phyloP scores from a whole-genome alignment of 2,329 filamentous ascomycete genomes.

The Calonectria naviculata region DNA sequence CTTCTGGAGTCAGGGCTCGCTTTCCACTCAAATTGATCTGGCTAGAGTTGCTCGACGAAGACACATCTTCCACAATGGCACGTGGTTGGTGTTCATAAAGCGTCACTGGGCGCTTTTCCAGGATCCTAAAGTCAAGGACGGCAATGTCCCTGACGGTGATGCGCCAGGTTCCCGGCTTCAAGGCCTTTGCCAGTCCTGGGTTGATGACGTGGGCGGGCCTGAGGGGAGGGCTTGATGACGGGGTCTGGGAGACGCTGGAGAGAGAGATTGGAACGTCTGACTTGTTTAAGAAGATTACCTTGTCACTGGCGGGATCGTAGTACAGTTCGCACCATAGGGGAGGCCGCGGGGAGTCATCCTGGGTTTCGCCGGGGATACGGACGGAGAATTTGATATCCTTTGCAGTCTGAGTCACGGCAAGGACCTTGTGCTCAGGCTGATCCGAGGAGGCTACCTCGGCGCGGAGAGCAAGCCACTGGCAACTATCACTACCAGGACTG shows the following conservation, averaged over 20 bases:
- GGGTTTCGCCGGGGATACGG: slow-evolving; percentile 61
- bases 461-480: slow-evolving; percentile 66
- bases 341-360: slow-evolving; percentile 55
- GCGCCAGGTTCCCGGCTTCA: slow-evolving; percentile 67
- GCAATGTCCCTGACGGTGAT: slow-evolving; percentile 61
- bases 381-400: slow-evolving; percentile 71
- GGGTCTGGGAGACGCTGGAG: slow-evolving; percentile 55
- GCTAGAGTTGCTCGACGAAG: slow-evolving; percentile 46
- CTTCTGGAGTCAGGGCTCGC: slow-evolving; percentile 59
- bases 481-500: slow-evolving; percentile 66
- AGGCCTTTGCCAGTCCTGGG: slow-evolving; percentile 56
- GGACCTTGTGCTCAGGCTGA: slow-evolving; percentile 66
- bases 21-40: slow-evolving; percentile 61
- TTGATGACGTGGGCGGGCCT: slow-evolving; percentile 58
- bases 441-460: slow-evolving; percentile 64
- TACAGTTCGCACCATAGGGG: slow-evolving; percentile 70
- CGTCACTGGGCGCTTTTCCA: slow-evolving; percentile 63
- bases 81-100: slow-evolving; percentile 48
- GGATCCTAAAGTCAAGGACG: slow-evolving; percentile 67
- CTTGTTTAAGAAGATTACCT: slow-evolving; percentile 66
- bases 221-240: slow-evolving; percentile 50
- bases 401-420: slow-evolving; percentile 70
- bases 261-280: slow-evolving; percentile 66
- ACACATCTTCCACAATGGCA: slow-evolving; percentile 40
- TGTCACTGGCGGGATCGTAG: slow-evolving; percentile 69